phyloP scores from a whole-genome alignment of 768 basidiomycete species.

The Hypsizygus marmoreus region DNA sequence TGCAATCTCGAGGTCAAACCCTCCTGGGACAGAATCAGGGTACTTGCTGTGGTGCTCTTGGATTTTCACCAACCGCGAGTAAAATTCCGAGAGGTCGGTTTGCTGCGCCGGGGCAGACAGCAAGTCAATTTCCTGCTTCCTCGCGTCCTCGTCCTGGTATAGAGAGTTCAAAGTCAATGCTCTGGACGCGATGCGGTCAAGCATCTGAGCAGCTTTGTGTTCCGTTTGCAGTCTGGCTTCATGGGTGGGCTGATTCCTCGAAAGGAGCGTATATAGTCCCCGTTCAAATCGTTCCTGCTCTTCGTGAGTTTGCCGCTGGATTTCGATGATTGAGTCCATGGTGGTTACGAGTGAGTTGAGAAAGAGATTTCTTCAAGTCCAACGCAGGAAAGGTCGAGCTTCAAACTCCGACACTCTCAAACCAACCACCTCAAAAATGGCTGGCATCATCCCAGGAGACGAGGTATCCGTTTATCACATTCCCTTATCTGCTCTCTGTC shows the following conservation, averaged over 20 bases:
- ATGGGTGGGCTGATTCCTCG: slow-evolving; percentile 62
- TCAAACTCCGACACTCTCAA: slow-evolving; percentile 60
- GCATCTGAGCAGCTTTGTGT: slow-evolving; percentile 88
- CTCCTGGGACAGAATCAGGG: slow-evolving; percentile 82
- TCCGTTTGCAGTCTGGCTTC: slow-evolving; percentile 72
- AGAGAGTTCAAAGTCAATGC: slow-evolving; percentile 63
- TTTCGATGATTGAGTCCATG: slow-evolving; percentile 94
- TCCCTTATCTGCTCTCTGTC: slow-evolving; percentile 16
- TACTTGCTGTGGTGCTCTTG: slow-evolving; percentile 97
- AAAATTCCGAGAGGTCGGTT: slow-evolving; percentile 90
- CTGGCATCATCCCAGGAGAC: slow-evolving; percentile 84
- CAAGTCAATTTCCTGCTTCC: slow-evolving; percentile 65
- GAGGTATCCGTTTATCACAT: no score
- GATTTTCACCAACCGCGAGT: slow-evolving; percentile 92
- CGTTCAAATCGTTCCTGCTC: slow-evolving; percentile 92
- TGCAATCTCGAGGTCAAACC: slow-evolving; percentile 83
- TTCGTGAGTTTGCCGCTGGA: slow-evolving; percentile 95
- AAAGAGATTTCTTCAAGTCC: slow-evolving; percentile 17
- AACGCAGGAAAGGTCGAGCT: slow-evolving; percentile 28
- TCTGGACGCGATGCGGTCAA: slow-evolving; percentile 78
- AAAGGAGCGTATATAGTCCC: slow-evolving; percentile 82
- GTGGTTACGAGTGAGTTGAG: slow-evolving; percentile 10
- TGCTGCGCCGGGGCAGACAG: slow-evolving; percentile 61
- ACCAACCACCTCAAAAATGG: slow-evolving; percentile 57
- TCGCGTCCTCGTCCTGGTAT: slow-evolving; percentile 76